A percentile compares a stretch with the other conserved stretches of the same genome.
Conservation (phyloP, 2,329 filamentous ascomycete genomes). For the Magnaporthiopsis rhizophila region DNA sequence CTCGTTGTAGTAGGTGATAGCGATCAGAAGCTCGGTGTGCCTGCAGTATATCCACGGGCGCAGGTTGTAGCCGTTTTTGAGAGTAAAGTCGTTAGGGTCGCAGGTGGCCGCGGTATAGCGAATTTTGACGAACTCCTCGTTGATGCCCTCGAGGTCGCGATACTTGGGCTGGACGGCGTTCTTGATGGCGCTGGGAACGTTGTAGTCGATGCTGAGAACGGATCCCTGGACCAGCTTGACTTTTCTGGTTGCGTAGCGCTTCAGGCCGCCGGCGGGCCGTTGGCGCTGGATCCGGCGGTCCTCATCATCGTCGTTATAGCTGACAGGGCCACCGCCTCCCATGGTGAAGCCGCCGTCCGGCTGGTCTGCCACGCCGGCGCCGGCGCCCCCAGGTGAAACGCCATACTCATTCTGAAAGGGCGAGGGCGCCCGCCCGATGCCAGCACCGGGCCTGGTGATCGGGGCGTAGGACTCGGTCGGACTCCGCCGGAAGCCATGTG, state of each 20-base stretch:
- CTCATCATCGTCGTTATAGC: slow-evolving; percentile 38
- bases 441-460: slow-evolving; percentile 19
- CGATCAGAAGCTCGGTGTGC: slow-evolving; percentile 93
- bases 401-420: slow-evolving; percentile 34
- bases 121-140: slow-evolving; percentile 97
- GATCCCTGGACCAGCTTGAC: slow-evolving; percentile 97
- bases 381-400: slow-evolving; percentile 24
- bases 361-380: slow-evolving; percentile 14
- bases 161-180: slow-evolving; percentile 94
- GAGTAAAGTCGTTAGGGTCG: slow-evolving; percentile 95
- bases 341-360: slow-evolving; percentile 26
- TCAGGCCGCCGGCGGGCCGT: slow-evolving; percentile 64
- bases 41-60: slow-evolving; percentile 98
- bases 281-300: slow-evolving; percentile 64
- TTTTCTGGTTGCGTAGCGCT: slow-evolving; percentile 91
- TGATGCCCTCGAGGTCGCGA: slow-evolving; percentile 81
- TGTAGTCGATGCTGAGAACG: slow-evolving; percentile 94
- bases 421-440: slow-evolving; percentile 19
- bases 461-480: slow-evolving; percentile 65
- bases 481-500: slow-evolving; percentile 28
- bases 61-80: slow-evolving; percentile 98
- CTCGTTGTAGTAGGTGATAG: slow-evolving; percentile 99
- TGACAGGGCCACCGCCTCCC: slow-evolving; percentile 33
- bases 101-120: slow-evolving; percentile 96
- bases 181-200: slow-evolving; percentile 93